Base-by-base conservation (phyloP, 2,329 filamentous ascomycete genomes). In the Coleophoma cylindrospora region DNA sequence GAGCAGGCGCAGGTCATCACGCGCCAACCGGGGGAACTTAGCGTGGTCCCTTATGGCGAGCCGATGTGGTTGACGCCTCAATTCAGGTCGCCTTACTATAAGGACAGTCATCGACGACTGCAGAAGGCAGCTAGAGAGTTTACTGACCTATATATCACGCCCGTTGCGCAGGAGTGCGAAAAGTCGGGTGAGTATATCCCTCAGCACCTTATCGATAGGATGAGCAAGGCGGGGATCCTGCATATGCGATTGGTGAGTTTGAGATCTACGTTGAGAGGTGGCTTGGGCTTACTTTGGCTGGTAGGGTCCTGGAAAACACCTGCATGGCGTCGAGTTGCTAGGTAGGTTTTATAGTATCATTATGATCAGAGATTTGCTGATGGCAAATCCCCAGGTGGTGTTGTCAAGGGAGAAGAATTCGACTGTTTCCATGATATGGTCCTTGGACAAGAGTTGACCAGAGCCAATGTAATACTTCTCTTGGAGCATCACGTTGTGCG, bases 391-490 rank as follows among this genome's bases (percentile, higher is more conserved):
- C 69, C 92, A 49, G 79, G 76, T 52, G 88, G 87, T 41, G 85
- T 75, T 14, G 76, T 91, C 49, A 80, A 87, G 63, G 87, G 87
- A 46, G 82, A 90, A 67, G 85, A 91, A 54, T 95, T 91, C 60
- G 89, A 95, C 67, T 91, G 91, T 68, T 89, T 95, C 69, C 89
- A 94, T 67, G 89, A 94, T 65, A 66, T 94, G 65, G 81, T 95
- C 56, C 74, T 87, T 47, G 72, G 75, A 9, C 89, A 95, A 69
- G 90, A 95, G 69, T 70, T 88, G 57, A 75, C 79, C 1, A 77
- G 90, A 33, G 74, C 80, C 7, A 89, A 86, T 66, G 83, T 44
- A 34, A n/a, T 5, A 12, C 17, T 13, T 32, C 3, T 15, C 19
- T 15, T 38, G 15, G 19, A 38, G 11, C 36, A 6, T n/a, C 32